Conservation (phyloP, 2,329 filamentous ascomycete species). For the Periconia sp. region DNA sequence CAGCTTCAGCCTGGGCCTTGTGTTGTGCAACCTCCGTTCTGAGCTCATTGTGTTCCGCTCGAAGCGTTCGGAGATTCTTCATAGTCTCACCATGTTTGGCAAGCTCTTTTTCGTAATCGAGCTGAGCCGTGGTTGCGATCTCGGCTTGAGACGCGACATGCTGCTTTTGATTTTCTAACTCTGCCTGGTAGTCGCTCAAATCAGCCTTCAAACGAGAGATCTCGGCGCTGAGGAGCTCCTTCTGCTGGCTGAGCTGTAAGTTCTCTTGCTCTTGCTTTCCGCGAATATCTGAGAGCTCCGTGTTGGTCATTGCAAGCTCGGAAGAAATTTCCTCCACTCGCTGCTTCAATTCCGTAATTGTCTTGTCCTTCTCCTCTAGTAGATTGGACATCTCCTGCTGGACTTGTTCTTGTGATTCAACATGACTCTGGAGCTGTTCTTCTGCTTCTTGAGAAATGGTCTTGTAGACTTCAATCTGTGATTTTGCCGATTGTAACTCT, state of each 20-base stretch:
- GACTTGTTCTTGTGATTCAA: conserved; percentile 71
- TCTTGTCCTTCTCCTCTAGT: conserved; percentile 77
- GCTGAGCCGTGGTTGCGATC: conserved; percentile 90
- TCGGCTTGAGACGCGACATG: conserved; percentile 92
- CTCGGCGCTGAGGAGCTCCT: conserved; percentile 77
- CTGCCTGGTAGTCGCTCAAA: conserved; percentile 77
- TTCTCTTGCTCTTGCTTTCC: conserved; percentile 78
- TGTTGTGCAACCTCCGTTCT: conserved; percentile 78
- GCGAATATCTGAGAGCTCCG: conserved; percentile 79
- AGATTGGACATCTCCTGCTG: conserved; percentile 82
- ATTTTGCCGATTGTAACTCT: conserved; percentile 81
- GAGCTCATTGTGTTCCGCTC: conserved; percentile 80
- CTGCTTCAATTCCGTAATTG: conserved; percentile 81
- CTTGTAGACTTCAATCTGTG: conserved; percentile 86
- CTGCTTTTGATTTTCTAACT: conserved; percentile 84
- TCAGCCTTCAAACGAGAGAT: conserved; percentile 83
- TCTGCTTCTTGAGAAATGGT: conserved; percentile 85
- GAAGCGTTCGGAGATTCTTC: conserved; percentile 78
- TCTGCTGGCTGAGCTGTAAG: conserved; percentile 80
- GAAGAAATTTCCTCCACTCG: conserved; percentile 81
- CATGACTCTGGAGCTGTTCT: conserved; percentile 81
- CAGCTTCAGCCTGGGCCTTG: conserved; percentile 83
- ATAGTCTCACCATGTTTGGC: conserved; percentile 97
- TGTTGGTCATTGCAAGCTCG: conserved; percentile 82
- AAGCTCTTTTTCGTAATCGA: conserved; percentile 93